A percentile compares a stretch with the other conserved stretches of the same genome.
Conservation (phyloP, 352 stramenopile species). For the Elongisporangium anandrum region DNA sequence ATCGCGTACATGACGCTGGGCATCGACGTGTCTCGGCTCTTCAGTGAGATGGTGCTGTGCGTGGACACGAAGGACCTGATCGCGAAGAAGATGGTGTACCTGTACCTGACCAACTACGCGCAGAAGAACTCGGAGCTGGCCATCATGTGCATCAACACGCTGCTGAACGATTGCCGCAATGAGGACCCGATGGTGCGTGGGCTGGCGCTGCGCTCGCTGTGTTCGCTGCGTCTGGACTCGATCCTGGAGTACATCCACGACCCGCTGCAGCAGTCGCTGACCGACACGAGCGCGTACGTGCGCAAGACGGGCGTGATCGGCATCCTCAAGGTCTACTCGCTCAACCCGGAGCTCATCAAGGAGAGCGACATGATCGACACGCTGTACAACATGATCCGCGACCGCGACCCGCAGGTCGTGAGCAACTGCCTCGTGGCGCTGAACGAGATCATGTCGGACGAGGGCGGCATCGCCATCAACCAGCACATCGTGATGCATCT, state of each 20-base stretch:
- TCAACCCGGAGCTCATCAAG: conserved; percentile 90
- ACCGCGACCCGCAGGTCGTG: conserved; percentile 97
- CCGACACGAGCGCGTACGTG: conserved; percentile 97
- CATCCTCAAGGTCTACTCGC: conserved; percentile 96
- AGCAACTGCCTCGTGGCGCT: conserved; percentile 96
- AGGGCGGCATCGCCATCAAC: conserved; percentile 97
- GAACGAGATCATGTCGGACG: conserved; percentile 97
- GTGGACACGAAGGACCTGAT: conserved; percentile 98
- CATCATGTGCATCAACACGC: conserved; percentile 99
- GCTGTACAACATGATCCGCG: conserved; percentile 98
- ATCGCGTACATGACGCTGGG: conserved; percentile 99
- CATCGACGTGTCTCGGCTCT: conserved; percentile 98
- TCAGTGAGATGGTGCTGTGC: conserved; percentile 99
- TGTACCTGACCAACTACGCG: conserved; percentile 99
- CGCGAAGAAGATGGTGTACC: conserved; percentile 99
- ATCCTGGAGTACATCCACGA: conserved; percentile 99
- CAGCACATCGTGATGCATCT: conserved; percentile 97
- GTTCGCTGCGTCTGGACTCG: conserved; percentile 93
- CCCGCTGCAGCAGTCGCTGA: conserved; percentile 88
- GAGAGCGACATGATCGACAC: conserved; percentile 96
- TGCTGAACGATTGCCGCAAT: conserved; percentile 98
- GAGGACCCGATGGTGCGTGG: conserved; percentile 98
- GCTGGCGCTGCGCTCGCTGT: conserved; percentile 95
- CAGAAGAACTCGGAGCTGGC: conserved; percentile 98
- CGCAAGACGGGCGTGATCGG: conserved; percentile 99